Conservation (phyloP, 2,329 filamentous ascomycete genomes). For the Beauveria sp. region DNA sequence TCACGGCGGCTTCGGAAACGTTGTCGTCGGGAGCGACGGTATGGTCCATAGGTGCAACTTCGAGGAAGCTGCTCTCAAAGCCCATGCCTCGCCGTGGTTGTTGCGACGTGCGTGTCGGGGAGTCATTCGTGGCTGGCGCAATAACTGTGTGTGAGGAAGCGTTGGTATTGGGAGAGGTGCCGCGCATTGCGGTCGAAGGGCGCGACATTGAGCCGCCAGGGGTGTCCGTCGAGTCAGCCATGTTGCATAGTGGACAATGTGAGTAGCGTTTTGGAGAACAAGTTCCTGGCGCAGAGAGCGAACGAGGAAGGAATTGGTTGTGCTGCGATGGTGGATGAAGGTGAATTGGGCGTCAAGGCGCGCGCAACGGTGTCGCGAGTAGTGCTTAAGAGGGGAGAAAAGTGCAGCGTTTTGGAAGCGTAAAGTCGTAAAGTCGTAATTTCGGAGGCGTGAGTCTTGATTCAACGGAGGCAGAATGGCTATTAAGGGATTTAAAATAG, state of each 20-base stretch:
- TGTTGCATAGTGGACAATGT: slow-evolving; percentile 8
- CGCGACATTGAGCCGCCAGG: slow-evolving; percentile 8
- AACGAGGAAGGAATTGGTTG: background rate
- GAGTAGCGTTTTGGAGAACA: background rate
- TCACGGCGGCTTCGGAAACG: slow-evolving; percentile 44
- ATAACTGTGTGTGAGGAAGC: slow-evolving; percentile 15
- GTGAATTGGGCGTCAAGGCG: background rate
- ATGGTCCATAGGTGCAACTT: slow-evolving; percentile 30
- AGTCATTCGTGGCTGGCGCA: background rate
- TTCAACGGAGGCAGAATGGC: too few relatives aligned
- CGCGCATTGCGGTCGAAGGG: slow-evolving; percentile 7
- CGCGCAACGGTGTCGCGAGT: background rate
- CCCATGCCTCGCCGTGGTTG: slow-evolving; percentile 4
- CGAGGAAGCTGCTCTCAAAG: slow-evolving; percentile 35
- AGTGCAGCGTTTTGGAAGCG: background rate
- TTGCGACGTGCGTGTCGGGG: slow-evolving; percentile 13
- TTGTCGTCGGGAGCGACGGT: slow-evolving; percentile 34
- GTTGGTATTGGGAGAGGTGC: background rate
- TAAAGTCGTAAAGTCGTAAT: background rate
- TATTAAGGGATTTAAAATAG: background rate
- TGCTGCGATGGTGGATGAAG: background rate
- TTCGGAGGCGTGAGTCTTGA: background rate
- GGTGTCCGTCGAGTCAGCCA: slow-evolving; percentile 8
- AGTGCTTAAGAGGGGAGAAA: background rate
- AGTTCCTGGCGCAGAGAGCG: background rate